phyloP scores from a whole-genome alignment of 2,329 filamentous ascomycete genomes.

The Lasiodiplodia sp. region DNA sequence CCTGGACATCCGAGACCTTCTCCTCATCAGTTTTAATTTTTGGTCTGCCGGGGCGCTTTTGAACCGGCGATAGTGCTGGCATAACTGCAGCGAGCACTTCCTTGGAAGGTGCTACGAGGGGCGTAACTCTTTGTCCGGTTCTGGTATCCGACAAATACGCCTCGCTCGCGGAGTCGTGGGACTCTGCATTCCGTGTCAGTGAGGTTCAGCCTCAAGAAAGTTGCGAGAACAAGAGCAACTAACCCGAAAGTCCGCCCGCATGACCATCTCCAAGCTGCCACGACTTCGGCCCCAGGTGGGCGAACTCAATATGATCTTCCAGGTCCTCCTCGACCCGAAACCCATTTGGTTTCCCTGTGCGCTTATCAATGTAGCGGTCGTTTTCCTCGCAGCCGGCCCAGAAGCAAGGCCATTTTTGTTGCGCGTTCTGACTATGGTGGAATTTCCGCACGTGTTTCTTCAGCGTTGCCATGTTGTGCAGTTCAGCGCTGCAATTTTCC shows the following conservation, averaged over 20 bases:
- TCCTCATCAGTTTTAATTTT: slow-evolving; percentile 48
- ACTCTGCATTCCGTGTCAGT: slow-evolving; percentile 23
- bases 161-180: slow-evolving; percentile 26
- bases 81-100: neutral
- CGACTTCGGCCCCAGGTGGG: slow-evolving; percentile 62
- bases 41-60: slow-evolving; percentile 22
- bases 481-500: slow-evolving; percentile 62
- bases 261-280: slow-evolving; percentile 68
- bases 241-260: slow-evolving; percentile 61
- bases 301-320: slow-evolving; percentile 59
- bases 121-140: slow-evolving; percentile 15
- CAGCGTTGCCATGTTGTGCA: slow-evolving; percentile 68
- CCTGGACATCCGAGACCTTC: slow-evolving; percentile 54
- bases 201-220: neutral
- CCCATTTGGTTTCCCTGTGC: slow-evolving; percentile 34
- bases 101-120: slow-evolving; percentile 4
- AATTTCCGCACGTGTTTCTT: slow-evolving; percentile 66
- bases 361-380: slow-evolving; percentile 29
- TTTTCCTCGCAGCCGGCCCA: slow-evolving; percentile 54
- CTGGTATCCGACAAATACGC: slow-evolving; percentile 18
- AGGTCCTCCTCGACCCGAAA: slow-evolving; percentile 54
- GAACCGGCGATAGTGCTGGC: neutral
- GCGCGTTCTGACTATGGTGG: slow-evolving; percentile 46
- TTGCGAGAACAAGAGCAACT: slow-evolving; percentile 22
- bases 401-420: slow-evolving; percentile 42